Conservation (phyloP, 495 filamentous ascomycete species). For the Apiosordaria backusii region DNA sequence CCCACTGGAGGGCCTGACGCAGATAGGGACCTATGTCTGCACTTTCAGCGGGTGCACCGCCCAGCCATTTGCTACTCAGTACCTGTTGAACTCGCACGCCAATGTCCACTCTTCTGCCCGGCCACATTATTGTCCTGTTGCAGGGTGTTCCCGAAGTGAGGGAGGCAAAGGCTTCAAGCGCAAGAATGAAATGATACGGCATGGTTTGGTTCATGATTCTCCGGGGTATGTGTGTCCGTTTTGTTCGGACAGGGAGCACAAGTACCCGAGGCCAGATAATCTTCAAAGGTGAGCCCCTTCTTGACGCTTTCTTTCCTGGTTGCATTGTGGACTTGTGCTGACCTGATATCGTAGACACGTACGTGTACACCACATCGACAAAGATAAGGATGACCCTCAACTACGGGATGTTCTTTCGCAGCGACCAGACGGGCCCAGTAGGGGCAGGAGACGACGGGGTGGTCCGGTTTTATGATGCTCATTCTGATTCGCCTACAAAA, state of each 20-base stretch:
- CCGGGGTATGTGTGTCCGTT: constrained; percentile 98
- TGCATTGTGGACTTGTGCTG: constrained; percentile 9
- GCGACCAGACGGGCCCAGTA: constrained; percentile 76
- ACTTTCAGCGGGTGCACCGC: constrained; percentile 64
- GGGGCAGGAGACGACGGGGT: constrained; percentile 72
- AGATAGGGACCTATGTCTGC: constrained; percentile 27
- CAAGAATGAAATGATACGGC: constrained; percentile 99
- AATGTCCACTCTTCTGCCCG: constrained; percentile 92
- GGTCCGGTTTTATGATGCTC: background rate
- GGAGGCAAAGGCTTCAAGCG: constrained; percentile 96
- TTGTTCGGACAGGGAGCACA: constrained; percentile 92
- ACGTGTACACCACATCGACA: constrained; percentile 81
- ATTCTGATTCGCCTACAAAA: no score
- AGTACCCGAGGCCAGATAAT: constrained; percentile 96
- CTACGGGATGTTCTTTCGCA: constrained; percentile 80
- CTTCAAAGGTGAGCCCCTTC: constrained; percentile 71
- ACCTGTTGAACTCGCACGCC: constrained; percentile 78
- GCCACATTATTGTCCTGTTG: constrained; percentile 87
- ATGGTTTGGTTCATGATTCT: constrained; percentile 91
- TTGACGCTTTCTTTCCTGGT: background rate
- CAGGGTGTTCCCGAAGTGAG: constrained; percentile 70
- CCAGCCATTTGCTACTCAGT: constrained; percentile 86
- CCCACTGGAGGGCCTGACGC: constrained; percentile 49
- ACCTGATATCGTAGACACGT: constrained; percentile 62
- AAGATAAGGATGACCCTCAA: constrained; percentile 75